Evolutionary conservation across 345 rosid genomes (phyloP), one percentile per base, ranked within the genome.

Genomic region (Gossypium herbaceum): DNA sequence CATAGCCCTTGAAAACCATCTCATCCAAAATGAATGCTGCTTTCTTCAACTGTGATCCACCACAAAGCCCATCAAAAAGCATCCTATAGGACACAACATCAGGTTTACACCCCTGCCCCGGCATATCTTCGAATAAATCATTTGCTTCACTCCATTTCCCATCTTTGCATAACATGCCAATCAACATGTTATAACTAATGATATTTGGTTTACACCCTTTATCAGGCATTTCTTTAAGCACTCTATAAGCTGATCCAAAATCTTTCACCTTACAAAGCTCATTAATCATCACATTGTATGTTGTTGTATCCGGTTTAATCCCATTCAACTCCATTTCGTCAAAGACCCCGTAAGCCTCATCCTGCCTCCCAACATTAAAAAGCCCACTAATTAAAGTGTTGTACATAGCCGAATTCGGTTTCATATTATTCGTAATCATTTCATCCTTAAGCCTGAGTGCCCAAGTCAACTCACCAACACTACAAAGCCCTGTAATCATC

Each of bases 101-200:
- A 48, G 95, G 97, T 68, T 39, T 39, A 64, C 90, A 85, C 4
- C 95, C 97, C 69, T 83, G 82, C 56, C 95, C 79, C 2, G 95
- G 97, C 95, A 94, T 90, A 75, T 90, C 95, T 78, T 90, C 92
- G 55, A 94, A 86, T 72, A 94, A 78, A 74, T 92, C 92, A 48
- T 43, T 84, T 0, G 91, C 97, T 68, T 88, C 94, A 15, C 74
- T 76, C 82, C 84, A 84, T 34, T 83, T 92, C 56, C 87, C 86
- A 13, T 77, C 86, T 65, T 87, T 85, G 71, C 91, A 86, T 81
- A 92, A 80, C 60, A 75, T 82, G 9, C 79, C 75, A 55, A 92
- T 90, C 68, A 92, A 86, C 77, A 83, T 73, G 70, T 90, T 92
- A 75, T 86, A 92, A 77, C 88, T 88, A 39, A 86, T 84, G 70